Evolutionary conservation across 1,139 yeast genomes (phyloP).

Genomic region (Saccharomycopsis hybrid): DNA sequence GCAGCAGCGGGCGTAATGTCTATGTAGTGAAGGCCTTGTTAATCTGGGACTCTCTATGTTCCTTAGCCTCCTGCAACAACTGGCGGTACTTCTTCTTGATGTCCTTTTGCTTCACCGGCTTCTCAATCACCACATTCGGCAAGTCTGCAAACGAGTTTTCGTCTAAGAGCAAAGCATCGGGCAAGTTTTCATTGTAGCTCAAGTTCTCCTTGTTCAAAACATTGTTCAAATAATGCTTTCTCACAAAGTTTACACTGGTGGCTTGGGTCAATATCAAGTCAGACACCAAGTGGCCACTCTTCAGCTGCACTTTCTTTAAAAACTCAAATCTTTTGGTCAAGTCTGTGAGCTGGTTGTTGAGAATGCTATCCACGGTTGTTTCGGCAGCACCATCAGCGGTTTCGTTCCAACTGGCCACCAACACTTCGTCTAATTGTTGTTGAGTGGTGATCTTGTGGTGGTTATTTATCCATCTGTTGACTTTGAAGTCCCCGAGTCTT

Average conservation of each 20-base stretch:
- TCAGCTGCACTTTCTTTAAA: constrained; percentile 15
- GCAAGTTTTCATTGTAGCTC: constrained; percentile 12
- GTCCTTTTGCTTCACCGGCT: constrained; percentile 8
- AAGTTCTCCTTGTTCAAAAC: constrained; percentile 3
- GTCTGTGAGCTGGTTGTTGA: constrained; percentile 7
- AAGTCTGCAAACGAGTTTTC: constrained; percentile 15
- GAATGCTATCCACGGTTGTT: background rate
- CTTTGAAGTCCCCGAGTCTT: constrained; percentile 15
- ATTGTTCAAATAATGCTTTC: constrained; percentile 7
- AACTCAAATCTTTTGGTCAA: constrained; percentile 15
- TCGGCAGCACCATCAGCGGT: background rate
- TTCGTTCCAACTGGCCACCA: constrained; percentile 14
- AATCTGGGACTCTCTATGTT: background rate
- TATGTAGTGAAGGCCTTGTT: background rate
- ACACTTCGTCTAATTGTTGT: constrained; percentile 11
- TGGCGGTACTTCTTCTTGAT: constrained; percentile 10
- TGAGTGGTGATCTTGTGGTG: constrained; percentile 9
- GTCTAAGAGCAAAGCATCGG: constrained; percentile 18
- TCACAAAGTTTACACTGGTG: constrained; percentile 7
- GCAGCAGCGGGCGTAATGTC: too few species aligned
- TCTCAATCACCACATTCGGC: constrained; percentile 18
- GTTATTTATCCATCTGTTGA: constrained; percentile 14
- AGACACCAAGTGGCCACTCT: constrained; percentile 17
- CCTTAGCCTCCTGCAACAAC: constrained; percentile 11
- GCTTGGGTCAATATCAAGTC: constrained; percentile 18